These are phyloP conservation scores for Abrus precatorius DNA, from an alignment of 306 rosid species.

Conservation along the genomic window DNA sequence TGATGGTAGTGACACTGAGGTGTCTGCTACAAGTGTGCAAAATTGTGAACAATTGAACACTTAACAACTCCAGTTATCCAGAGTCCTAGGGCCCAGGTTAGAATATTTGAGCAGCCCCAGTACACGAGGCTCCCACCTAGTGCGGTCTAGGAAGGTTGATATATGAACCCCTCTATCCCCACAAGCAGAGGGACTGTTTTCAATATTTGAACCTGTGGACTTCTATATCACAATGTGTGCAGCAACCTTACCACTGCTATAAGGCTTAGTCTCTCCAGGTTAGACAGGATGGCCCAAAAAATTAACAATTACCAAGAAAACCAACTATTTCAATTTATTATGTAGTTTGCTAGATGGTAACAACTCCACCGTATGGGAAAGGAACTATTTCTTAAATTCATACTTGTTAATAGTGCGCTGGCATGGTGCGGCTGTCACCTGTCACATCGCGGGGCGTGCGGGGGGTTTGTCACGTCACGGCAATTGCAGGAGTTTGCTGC, in stretches of 20 bases:
- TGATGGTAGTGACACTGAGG: too few species aligned
- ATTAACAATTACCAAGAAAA: not conserved
- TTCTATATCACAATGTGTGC: not conserved
- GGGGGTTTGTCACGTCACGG: too few species aligned
- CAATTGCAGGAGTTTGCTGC: too few species aligned
- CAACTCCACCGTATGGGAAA: not conserved
- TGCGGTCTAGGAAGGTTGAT: not conserved
- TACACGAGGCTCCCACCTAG: too few species aligned
- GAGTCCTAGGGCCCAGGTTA: not conserved
- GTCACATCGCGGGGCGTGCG: too few species aligned
- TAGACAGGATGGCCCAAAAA: not conserved
- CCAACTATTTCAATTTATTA: slow-evolving; percentile 1
- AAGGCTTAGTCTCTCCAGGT: not conserved
- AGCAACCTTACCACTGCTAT: not conserved
- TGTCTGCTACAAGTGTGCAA: not conserved
- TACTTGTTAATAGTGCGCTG: too few species aligned
- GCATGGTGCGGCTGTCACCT: too few species aligned
- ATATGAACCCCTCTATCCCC: not conserved
- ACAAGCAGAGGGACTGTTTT: not conserved
- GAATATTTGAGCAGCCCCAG: too few species aligned
- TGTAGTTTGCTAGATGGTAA: slow-evolving; percentile 3
- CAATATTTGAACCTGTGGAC: not conserved
- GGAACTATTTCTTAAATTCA: not conserved
- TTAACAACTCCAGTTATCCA: not conserved
- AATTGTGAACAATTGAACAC: not conserved